phyloP scores from a whole-genome alignment of 2,329 filamentous ascomycete species.

The Neurospora sp. region DNA sequence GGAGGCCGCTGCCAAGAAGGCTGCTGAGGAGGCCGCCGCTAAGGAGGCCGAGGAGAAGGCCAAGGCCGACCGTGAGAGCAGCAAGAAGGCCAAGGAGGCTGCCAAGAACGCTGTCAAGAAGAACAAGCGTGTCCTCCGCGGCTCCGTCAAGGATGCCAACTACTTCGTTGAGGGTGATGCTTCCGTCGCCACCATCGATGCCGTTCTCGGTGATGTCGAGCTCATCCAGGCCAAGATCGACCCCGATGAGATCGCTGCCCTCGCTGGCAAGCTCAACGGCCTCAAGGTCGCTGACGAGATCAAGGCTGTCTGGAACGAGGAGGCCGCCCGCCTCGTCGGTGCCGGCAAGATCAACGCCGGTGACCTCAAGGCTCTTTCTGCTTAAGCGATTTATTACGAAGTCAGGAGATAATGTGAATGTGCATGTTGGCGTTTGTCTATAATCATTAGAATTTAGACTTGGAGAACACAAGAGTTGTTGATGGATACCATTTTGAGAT shows the following conservation, averaged over 20 bases:
- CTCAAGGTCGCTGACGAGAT: constrained; percentile 75
- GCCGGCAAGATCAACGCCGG: constrained; percentile 81
- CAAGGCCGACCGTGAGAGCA: constrained; percentile 71
- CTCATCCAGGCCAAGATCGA: constrained; percentile 80
- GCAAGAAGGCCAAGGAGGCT: constrained; percentile 96
- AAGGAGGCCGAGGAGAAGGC: constrained; percentile 80
- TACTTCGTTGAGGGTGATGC: constrained; percentile 75
- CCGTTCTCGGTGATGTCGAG: constrained; percentile 77
- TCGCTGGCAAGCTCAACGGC: constrained; percentile 71
- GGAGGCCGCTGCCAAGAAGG: constrained; percentile 74
- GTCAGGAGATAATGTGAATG: not conserved
- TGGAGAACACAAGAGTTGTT: not conserved
- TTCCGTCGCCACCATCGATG: constrained; percentile 68
- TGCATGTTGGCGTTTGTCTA: not conserved
- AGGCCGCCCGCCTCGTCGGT: constrained; percentile 66
- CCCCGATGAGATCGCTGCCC: constrained; percentile 74
- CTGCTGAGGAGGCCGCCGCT: constrained; percentile 67
- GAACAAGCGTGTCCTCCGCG: constrained; percentile 97
- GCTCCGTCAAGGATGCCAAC: constrained; percentile 92
- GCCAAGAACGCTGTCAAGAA: constrained; percentile 99
- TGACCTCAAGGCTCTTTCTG: constrained; percentile 58
- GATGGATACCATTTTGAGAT: not conserved
- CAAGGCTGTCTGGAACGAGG: constrained; percentile 69
- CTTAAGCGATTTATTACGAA: constrained; percentile 16
- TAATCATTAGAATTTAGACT: not conserved